Percentiles rank a stretch among this genome's conserved stretches.
Evolutionary conservation across 495 filamentous ascomycete species (phyloP).

Genomic region (Aspergillus funiculosus): DNA sequence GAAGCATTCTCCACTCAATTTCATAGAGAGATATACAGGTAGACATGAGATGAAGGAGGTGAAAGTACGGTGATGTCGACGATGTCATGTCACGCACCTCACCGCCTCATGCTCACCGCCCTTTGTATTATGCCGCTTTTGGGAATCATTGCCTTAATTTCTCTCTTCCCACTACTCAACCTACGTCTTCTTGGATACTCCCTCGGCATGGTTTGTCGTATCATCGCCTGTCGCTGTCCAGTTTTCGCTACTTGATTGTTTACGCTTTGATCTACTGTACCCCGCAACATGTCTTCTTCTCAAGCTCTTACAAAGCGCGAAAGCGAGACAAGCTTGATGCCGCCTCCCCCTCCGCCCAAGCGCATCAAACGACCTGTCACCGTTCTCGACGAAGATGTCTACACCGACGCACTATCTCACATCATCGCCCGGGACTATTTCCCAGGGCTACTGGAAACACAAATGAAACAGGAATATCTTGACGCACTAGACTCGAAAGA

Average conservation of each 20-base stretch:
- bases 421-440: constrained; percentile 98
- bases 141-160: neutral
- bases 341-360: constrained; percentile 80
- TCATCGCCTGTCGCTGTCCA: neutral
- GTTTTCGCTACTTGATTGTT: neutral
- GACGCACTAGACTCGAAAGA: constrained; percentile 84
- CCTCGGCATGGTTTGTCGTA: constrained; percentile 9
- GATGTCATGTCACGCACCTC: too few relatives aligned
- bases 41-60: too few relatives aligned
- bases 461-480: constrained; percentile 86
- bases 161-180: neutral
- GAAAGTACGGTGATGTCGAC: too few relatives aligned
- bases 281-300: constrained; percentile 17
- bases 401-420: constrained; percentile 82
- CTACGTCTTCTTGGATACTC: neutral
- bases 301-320: constrained; percentile 36
- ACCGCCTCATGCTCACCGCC: neutral
- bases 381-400: constrained; percentile 89
- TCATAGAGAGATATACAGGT: too few relatives aligned
- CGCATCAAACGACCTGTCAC: constrained; percentile 87
- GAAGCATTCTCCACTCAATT: too few relatives aligned
- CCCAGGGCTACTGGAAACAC: constrained; percentile 78
- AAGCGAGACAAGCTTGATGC: constrained; percentile 74
- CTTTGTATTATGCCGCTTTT: neutral
- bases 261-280: neutral